These are phyloP conservation scores for Pleurotus eryngii DNA, from an alignment of 768 basidiomycete species.

Conservation along the genomic window DNA sequence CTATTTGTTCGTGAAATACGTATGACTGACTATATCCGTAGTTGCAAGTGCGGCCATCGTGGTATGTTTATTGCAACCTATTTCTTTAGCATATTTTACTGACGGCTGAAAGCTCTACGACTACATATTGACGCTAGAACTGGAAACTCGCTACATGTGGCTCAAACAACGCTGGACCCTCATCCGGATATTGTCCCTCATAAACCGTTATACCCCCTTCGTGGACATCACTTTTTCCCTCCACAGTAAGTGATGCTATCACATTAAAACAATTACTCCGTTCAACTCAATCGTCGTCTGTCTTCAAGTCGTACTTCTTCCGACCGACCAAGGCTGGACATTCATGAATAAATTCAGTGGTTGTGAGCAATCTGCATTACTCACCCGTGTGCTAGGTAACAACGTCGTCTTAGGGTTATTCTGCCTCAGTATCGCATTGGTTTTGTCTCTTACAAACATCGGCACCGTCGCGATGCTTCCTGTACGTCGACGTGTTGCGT, in stretches of 20 bases:
- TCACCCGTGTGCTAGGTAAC: too few species aligned
- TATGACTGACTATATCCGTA: too few species aligned
- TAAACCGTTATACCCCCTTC: background rate
- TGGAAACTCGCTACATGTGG: background rate
- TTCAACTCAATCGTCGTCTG: background rate
- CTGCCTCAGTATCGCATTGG: background rate
- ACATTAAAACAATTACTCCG: too few species aligned
- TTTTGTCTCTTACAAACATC: too few species aligned
- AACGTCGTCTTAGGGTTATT: background rate
- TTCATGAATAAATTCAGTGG: constrained; percentile 1
- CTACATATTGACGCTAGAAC: background rate
- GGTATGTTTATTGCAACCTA: too few species aligned
- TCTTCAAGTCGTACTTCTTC: background rate
- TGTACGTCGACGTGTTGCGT: too few species aligned
- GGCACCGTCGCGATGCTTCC: too few species aligned
- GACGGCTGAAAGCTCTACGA: background rate
- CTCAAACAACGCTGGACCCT: background rate
- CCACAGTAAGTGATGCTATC: background rate
- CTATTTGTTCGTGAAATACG: too few species aligned
- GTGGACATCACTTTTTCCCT: constrained; percentile 1
- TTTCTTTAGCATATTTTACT: too few species aligned
- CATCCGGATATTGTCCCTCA: background rate
- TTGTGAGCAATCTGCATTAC: background rate
- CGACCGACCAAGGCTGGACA: background rate
- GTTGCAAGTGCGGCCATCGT: too few species aligned